Evolutionary conservation across 108 stramenopile genomes (phyloP).

Genomic region (Cafeteria roenbergensis): DNA sequence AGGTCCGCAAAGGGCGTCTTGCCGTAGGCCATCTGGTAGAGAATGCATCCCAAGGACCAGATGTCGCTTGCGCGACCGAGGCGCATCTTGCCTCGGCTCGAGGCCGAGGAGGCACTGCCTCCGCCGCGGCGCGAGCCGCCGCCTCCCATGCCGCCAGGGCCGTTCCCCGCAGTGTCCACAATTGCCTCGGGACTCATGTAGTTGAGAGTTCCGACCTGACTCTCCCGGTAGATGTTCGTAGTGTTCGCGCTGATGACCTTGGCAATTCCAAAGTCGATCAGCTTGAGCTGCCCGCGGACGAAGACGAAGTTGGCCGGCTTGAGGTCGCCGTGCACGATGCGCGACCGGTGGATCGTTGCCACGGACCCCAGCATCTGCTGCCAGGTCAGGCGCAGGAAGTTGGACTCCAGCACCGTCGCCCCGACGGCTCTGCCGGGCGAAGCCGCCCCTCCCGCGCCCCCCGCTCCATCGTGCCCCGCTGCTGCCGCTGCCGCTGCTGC

Average conservation of each 20-base stretch:
- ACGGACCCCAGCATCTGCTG: conserved; percentile 96
- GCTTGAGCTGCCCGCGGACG: conserved; percentile 77
- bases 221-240: conserved; percentile 89
- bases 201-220: conserved; percentile 90
- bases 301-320: conserved; percentile 61
- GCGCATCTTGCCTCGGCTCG: no score
- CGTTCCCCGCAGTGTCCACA: conserved; percentile 58
- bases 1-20: conserved; percentile 77
- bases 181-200: conserved; percentile 97
- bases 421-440: no score
- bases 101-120: not conserved
- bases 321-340: conserved; percentile 92
- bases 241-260: conserved; percentile 86
- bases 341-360: conserved; percentile 83
- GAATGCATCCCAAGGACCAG: conserved; percentile 86
- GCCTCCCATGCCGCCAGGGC: conserved; percentile 32
- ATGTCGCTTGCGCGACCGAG: conserved; percentile 53
- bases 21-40: conserved; percentile 91
- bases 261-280: conserved; percentile 98
- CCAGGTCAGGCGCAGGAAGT: conserved; percentile 91
- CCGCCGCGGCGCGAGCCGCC: conserved; percentile 59
- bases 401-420: conserved; percentile 81
- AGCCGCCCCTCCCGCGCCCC: conserved; percentile 12
- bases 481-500: no score
- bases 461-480: not conserved